Conservation (phyloP, 345 rosid species). For the Adansonia digitata region DNA sequence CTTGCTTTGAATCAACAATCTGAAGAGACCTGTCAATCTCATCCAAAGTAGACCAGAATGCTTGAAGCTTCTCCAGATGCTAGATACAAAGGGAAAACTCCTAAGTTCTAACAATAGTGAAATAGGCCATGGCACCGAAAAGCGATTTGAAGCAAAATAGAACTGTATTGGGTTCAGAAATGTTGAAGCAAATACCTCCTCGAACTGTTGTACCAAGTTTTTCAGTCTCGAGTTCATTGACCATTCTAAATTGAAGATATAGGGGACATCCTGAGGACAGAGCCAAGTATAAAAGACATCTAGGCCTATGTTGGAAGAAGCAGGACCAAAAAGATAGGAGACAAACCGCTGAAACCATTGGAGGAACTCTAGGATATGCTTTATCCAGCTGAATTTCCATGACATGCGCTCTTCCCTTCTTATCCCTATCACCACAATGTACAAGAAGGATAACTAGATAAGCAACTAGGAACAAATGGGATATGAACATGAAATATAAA, state of each 20-base stretch:
- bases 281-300: neutral
- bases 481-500: conserved; percentile 7
- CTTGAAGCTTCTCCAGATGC: conserved; percentile 56
- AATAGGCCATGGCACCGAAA: neutral
- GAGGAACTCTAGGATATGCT: conserved; percentile 54
- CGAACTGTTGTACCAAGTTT: conserved; percentile 57
- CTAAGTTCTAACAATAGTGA: conserved; percentile 16
- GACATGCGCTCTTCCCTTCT: conserved; percentile 48
- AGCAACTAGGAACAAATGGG: conserved; percentile 1
- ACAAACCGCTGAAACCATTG: conserved; percentile 72
- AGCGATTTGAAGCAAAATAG: neutral
- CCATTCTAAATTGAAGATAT: conserved; percentile 55
- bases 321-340: neutral
- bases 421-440: conserved; percentile 40
- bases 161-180: neutral
- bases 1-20: conserved; percentile 40
- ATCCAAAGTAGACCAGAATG: conserved; percentile 67
- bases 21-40: conserved; percentile 65
- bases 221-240: conserved; percentile 55
- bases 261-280: conserved; percentile 54
- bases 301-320: neutral
- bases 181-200: conserved; percentile 31
- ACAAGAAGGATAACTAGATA: conserved; percentile 8
- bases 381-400: conserved; percentile 53
- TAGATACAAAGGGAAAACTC: conserved; percentile 29